Base-by-base conservation (phyloP, 805 yeast species). In the Candida bentonensis region DNA sequence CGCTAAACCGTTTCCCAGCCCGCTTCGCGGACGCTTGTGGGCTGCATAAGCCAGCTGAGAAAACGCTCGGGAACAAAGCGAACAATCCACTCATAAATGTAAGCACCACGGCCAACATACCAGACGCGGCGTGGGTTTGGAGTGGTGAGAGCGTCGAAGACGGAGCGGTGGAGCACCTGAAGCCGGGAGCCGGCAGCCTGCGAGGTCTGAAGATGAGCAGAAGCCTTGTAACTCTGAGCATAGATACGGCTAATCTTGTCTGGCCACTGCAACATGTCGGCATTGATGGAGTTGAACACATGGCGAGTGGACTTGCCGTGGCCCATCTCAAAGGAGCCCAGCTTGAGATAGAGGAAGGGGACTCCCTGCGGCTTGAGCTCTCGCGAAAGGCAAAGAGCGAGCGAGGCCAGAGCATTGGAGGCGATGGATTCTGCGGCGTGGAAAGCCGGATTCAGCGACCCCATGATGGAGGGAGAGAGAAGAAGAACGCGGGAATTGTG, bases 361-460 rank as follows among this genome's bases (percentile, higher is more conserved):
- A 72, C 50, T 2, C 56, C 55, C 40, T 66, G 67, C n/a, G 70
- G 65, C n/a, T 57, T 60, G 11, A 68, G 60, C 49, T 69, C 73
- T 23, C 73, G 61, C 15, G 67, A 57, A 42, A 73, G 51, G 26
- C 67, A 58, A 15, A 59, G 48, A 3, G 70, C 59, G 17, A 73
- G 47, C 0, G 65, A 46, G 3, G 61, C 49, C 28, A 79, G 47
- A 2, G 74, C 64, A 28, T 67, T 67, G 25, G 70, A 69, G n/a
- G 72, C 69, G 27, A 78, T 55, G 22, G 75, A 65, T 49, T 80
- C 87, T 0, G 82, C 71, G 1, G 78, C 72, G 56, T 79, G 82
- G 62, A 73, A 80, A 4, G 82, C 79, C 41, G 79, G 62, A 26
- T 67, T 59, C 44, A 80, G 59, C 2, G 73, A 60, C 40, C 79